phyloP scores from a whole-genome alignment of 352 stramenopile genomes.

The Globisporangium ultimum region DNA sequence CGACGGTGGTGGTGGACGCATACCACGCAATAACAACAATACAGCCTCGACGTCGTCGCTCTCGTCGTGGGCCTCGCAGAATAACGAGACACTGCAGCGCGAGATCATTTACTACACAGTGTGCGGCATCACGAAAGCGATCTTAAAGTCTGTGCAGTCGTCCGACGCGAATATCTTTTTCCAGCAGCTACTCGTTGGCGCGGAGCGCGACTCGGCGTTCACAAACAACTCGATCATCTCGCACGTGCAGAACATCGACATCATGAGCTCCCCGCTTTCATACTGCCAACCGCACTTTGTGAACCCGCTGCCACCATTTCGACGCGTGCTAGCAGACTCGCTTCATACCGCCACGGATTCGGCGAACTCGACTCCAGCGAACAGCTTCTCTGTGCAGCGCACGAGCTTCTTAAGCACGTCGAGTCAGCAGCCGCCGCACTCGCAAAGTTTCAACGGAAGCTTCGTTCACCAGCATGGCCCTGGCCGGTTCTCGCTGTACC shows the following conservation, averaged over 20 bases:
- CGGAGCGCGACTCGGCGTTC: slow-evolving; percentile 44
- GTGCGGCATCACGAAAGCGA: slow-evolving; percentile 73
- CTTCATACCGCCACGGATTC: slow-evolving; percentile 6
- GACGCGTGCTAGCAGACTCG: slow-evolving; percentile 2
- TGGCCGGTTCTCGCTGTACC: slow-evolving; percentile 56
- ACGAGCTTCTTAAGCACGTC: slow-evolving; percentile 11
- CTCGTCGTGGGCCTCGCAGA: slow-evolving; percentile 50
- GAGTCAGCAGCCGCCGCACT: slow-evolving; percentile 7
- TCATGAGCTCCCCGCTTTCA: slow-evolving; percentile 40
- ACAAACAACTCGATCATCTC: slow-evolving; percentile 45
- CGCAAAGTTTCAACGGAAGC: slow-evolving; percentile 1
- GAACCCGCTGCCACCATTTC: background rate
- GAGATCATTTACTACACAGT: slow-evolving; percentile 86
- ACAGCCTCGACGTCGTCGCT: slow-evolving; percentile 22
- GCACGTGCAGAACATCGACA: slow-evolving; percentile 37
- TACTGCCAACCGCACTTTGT: slow-evolving; percentile 33
- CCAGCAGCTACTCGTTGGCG: slow-evolving; percentile 53
- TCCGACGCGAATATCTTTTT: slow-evolving; percentile 21
- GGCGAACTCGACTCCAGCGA: slow-evolving; percentile 1
- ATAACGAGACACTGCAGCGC: slow-evolving; percentile 71
- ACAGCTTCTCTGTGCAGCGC: slow-evolving; percentile 6
- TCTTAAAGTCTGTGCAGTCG: slow-evolving; percentile 47
- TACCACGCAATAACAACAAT: background rate
- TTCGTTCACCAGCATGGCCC: slow-evolving; percentile 5
- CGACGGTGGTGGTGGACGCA: too few species aligned